Base-by-base conservation (phyloP, 805 yeast genomes). In the Ogataea philodendri region DNA sequence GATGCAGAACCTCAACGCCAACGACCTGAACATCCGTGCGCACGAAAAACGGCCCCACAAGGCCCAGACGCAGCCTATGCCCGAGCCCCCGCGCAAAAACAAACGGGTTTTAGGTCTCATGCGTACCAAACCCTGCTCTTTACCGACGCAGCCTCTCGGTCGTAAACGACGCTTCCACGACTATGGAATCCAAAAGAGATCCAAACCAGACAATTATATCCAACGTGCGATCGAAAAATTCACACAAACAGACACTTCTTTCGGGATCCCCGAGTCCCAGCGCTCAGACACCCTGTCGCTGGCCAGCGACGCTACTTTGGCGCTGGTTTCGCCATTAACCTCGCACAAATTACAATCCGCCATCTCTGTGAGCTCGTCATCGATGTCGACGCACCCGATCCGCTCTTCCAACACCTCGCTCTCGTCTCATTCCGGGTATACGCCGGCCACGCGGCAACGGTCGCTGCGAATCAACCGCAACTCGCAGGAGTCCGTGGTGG, bases 71-170 rank as follows among this genome's bases (percentile, higher is more conserved):
- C 30, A 27, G 19, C 35, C 33, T 16, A 15, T 16, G 21, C 14
- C 4, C 22, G 37, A 10, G n/a, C 26, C 15, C 18, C 35, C 22
- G 11, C 40, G 30, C 22, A 39, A 35, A 21, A 38, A 38, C 29
- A 25, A 35, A 30, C 38, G 43, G 10, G 43, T 41, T 13, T 27
- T 44, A n/a, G 48, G 48, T 10, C 37, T 44, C 15, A 36, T 37
- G 26, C 21, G 45, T 15, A 36, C 48, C 14, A 26, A 37, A 13
- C 45, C 45, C 9, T 22, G 28, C 15, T 31, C 41, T 7, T 24
- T 27, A 4, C 31, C 37, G 17, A 33, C 41, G 2, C 30, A 26
- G 22, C 27, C 35, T 9, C 13, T 19, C 20, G 10, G 24, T 19
- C 29, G 29, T 9, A 30, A 22, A 14, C 18, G 37, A 7, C 19